phyloP scores from a whole-genome alignment of 2,329 filamentous ascomycete species.

The Aspergillus unguis region DNA sequence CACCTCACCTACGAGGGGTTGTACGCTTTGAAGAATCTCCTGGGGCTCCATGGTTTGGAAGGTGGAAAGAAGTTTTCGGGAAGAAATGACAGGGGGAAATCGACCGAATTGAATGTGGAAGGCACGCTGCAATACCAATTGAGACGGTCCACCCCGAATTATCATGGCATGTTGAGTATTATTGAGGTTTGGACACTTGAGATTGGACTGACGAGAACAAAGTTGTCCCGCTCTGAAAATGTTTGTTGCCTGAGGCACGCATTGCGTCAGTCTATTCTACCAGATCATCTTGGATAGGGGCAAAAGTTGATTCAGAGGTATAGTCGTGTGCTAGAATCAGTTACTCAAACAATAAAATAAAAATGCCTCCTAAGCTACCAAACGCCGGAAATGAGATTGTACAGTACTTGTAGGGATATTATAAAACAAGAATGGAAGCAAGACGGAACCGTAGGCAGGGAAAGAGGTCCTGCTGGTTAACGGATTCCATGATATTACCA shows the following conservation, averaged over 20 bases:
- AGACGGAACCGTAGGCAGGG: neutral
- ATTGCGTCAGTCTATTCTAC: conserved; percentile 4
- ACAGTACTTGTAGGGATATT: conserved; percentile 14
- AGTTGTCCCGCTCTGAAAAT: neutral
- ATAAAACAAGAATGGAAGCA: conserved; percentile 4
- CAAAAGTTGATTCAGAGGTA: neutral
- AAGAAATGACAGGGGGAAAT: neutral
- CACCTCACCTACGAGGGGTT: conserved; percentile 34
- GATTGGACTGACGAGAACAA: neutral
- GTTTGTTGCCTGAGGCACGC: conserved; percentile 4
- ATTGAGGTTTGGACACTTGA: neutral
- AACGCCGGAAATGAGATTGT: conserved; percentile 9
- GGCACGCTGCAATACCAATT: neutral
- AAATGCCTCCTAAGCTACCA: conserved; percentile 7
- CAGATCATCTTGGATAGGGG: no score
- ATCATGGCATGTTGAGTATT: neutral
- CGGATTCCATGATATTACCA: no score
- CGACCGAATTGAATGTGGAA: neutral
- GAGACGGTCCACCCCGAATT: neutral
- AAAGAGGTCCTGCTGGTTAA: neutral
- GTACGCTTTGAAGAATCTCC: conserved; percentile 23
- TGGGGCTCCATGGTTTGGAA: conserved; percentile 20
- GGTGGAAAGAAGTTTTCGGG: neutral
- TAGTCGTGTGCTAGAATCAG: neutral
- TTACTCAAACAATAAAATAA: neutral